phyloP scores from a whole-genome alignment of 805 yeast genomes.

The Candida easanensis region DNA sequence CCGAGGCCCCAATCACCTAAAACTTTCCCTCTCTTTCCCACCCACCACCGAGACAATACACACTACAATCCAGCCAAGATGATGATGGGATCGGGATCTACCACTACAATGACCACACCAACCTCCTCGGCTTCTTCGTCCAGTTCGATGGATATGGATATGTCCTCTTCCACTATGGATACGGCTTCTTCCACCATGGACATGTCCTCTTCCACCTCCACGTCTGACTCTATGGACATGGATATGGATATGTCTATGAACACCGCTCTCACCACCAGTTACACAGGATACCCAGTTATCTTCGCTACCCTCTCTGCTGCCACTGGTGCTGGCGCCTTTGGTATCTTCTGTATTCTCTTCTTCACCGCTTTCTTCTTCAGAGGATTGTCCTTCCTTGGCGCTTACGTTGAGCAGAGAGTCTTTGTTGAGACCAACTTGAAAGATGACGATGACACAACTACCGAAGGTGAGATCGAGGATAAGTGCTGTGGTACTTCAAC shows the following conservation, averaged over 20 bases:
- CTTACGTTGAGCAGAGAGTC: conserved; percentile 66
- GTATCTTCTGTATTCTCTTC: conserved; percentile 63
- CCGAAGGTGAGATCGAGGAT: conserved; percentile 7
- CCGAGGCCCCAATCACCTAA: too few species aligned
- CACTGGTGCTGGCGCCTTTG: conserved; percentile 63
- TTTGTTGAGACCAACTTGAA: conserved; percentile 24
- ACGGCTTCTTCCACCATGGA: conserved; percentile 5
- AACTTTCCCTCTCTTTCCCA: not conserved
- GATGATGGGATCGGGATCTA: conserved; percentile 21
- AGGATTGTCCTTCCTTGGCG: conserved; percentile 54
- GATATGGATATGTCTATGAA: conserved; percentile 42
- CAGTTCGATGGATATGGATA: too few species aligned
- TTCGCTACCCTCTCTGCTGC: conserved; percentile 54
- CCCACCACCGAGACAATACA: not conserved
- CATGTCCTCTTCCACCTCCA: conserved; percentile 11
- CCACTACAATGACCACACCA: conserved; percentile 13
- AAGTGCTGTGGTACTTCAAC: conserved; percentile 11
- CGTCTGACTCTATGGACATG: conserved; percentile 12
- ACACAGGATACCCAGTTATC: conserved; percentile 56
- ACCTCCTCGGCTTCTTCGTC: conserved; percentile 1
- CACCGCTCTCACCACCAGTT: conserved; percentile 51
- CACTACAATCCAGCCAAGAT: conserved; percentile 20
- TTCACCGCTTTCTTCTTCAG: conserved; percentile 57
- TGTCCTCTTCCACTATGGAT: conserved; percentile 6
- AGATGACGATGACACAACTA: conserved; percentile 10